These are phyloP conservation scores for Ascochyta rabiei DNA, from an alignment of 2,329 filamentous ascomycete species.

Conservation along the genomic window DNA sequence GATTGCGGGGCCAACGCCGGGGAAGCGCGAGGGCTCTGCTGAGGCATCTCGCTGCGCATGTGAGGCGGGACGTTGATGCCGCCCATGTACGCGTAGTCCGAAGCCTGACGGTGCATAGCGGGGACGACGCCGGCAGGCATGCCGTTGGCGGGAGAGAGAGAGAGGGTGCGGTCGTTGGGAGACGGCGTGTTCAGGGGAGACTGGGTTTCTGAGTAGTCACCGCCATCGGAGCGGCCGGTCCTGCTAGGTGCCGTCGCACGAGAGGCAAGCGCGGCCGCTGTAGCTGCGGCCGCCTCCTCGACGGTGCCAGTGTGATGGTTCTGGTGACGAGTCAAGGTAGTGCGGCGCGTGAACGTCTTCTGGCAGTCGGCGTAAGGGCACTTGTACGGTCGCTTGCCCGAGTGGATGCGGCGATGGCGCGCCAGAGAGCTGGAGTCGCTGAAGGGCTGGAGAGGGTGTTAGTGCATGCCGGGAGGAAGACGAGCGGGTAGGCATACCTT, in stretches of 20 bases:
- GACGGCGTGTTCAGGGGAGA: conserved; percentile 83
- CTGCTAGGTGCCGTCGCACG: conserved; percentile 54
- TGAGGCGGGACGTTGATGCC: conserved; percentile 82
- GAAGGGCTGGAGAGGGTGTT: conserved; percentile 70
- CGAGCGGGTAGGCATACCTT: conserved; percentile 68
- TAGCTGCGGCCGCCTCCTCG: conserved; percentile 88
- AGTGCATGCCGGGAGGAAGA: conserved; percentile 18
- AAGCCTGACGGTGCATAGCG: conserved; percentile 69
- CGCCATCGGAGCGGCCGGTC: conserved; percentile 70
- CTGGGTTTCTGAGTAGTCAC: conserved; percentile 72
- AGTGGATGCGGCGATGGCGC: conserved; percentile 91
- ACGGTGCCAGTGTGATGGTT: conserved; percentile 95
- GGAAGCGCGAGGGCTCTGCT: conserved; percentile 70
- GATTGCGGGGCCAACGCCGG: conserved; percentile 69
- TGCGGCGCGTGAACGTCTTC: conserved; percentile 96
- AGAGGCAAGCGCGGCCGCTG: conserved; percentile 79
- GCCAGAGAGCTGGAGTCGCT: conserved; percentile 95
- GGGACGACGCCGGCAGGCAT: conserved; percentile 68
- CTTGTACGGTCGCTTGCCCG: conserved; percentile 94
- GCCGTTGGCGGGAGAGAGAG: conserved; percentile 79
- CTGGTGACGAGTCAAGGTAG: conserved; percentile 92
- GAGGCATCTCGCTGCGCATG: conserved; percentile 75
- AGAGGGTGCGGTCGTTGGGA: conserved; percentile 77
- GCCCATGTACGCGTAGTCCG: conserved; percentile 78
- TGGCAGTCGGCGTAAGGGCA: conserved; percentile 97